Conservation (phyloP, 805 yeast genomes). For the Wickerhamomyces subpelliculosus region DNA sequence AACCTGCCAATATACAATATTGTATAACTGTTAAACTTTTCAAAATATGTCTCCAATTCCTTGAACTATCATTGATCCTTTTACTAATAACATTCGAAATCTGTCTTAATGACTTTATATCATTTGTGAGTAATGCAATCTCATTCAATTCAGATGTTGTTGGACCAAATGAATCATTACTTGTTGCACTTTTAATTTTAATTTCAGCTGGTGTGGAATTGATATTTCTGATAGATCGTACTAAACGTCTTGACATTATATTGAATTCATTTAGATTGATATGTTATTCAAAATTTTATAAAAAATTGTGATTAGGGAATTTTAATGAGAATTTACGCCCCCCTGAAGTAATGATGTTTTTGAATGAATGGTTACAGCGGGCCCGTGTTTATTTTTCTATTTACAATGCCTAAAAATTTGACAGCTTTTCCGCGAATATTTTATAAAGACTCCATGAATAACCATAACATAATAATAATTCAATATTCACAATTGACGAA, state of each 20-base stretch:
- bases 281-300: background rate
- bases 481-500: too few relatives aligned
- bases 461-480: too few relatives aligned
- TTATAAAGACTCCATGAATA: too few relatives aligned
- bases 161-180: constrained; percentile 48
- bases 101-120: constrained; percentile 29
- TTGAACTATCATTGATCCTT: constrained; percentile 27
- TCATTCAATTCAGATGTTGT: constrained; percentile 49
- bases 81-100: constrained; percentile 35
- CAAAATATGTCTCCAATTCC: constrained; percentile 32
- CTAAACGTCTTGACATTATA: constrained; percentile 22
- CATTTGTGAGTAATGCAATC: constrained; percentile 39
- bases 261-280: too few relatives aligned
- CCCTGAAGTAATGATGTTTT: too few relatives aligned
- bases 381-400: too few relatives aligned
- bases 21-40: constrained; percentile 48
- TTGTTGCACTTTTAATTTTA: constrained; percentile 40
- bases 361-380: too few relatives aligned
- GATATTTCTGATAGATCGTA: constrained; percentile 27
- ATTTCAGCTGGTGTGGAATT: constrained; percentile 24
- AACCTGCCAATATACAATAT: constrained; percentile 47
- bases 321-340: too few relatives aligned
- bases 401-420: too few relatives aligned
- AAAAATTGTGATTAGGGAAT: background rate
- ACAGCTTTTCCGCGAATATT: too few relatives aligned